These are phyloP conservation scores for Fusarium sacchari DNA, from an alignment of 2,329 filamentous ascomycete genomes.

Conservation along the genomic window DNA sequence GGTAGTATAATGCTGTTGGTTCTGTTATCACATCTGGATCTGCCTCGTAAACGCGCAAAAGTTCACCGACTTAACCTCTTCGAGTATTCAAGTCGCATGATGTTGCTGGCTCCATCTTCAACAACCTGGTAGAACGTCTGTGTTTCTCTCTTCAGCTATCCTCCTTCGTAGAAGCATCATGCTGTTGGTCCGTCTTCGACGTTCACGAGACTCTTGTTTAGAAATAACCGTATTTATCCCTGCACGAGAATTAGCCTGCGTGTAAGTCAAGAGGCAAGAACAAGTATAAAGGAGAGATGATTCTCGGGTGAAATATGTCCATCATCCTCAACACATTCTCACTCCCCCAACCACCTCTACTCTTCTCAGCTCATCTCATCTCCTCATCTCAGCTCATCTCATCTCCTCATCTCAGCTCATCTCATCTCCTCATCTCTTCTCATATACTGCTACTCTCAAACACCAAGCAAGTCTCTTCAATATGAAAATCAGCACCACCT, in stretches of 20 bases:
- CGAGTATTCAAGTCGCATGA: not conserved
- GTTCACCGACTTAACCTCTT: not conserved
- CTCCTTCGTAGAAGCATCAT: not conserved
- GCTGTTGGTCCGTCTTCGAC: not conserved
- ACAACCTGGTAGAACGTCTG: not conserved
- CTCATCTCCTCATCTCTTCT: too few relatives aligned
- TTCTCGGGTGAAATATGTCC: not conserved
- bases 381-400: too few relatives aligned
- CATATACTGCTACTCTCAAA: not conserved
- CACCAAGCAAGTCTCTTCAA: not conserved
- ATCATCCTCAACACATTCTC: not conserved
- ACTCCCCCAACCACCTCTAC: not conserved
- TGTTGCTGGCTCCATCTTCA: not conserved
- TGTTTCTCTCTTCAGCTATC: not conserved
- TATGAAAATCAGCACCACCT: not conserved
- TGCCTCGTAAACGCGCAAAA: not conserved
- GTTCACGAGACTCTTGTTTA: not conserved
- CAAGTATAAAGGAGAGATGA: not conserved
- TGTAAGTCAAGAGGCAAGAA: not conserved
- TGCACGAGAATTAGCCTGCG: not conserved
- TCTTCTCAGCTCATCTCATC: too few relatives aligned
- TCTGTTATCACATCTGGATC: not conserved
- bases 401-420: too few relatives aligned
- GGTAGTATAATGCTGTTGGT: not conserved
- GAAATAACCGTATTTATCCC: not conserved